These are phyloP conservation scores for Lachancea sp. DNA, from an alignment of 805 yeast genomes.

Conservation along the genomic window DNA sequence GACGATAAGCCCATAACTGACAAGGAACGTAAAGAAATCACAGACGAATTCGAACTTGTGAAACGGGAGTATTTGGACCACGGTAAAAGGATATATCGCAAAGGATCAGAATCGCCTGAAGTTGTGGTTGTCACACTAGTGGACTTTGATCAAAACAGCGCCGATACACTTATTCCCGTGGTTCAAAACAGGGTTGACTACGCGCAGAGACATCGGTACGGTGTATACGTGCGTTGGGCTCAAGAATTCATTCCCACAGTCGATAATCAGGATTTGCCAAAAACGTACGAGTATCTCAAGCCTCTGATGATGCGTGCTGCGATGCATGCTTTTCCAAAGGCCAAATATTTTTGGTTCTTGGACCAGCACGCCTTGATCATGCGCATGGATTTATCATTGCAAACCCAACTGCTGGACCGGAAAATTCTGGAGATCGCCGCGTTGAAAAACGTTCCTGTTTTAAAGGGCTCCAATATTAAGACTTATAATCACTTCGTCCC, in stretches of 20 bases:
- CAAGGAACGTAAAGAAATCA: slow-evolving; percentile 27
- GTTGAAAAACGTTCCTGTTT: slow-evolving; percentile 64
- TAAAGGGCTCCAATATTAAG: slow-evolving; percentile 32
- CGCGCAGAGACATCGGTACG: slow-evolving; percentile 75
- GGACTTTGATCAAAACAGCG: slow-evolving; percentile 62
- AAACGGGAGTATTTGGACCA: slow-evolving; percentile 57
- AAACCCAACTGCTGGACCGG: slow-evolving; percentile 52
- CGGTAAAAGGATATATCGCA: slow-evolving; percentile 46
- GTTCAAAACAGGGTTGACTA: slow-evolving; percentile 86
- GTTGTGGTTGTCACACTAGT: slow-evolving; percentile 72
- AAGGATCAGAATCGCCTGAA: slow-evolving; percentile 42
- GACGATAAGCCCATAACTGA: slow-evolving; percentile 39
- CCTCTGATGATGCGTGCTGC: slow-evolving; percentile 61
- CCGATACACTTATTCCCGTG: slow-evolving; percentile 54
- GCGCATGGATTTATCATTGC: slow-evolving; percentile 58
- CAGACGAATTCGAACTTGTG: slow-evolving; percentile 37
- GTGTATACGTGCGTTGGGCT: slow-evolving; percentile 75
- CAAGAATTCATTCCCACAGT: slow-evolving; percentile 72
- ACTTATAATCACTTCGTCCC: slow-evolving; percentile 60
- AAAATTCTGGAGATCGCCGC: slow-evolving; percentile 57
- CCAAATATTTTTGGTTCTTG: slow-evolving; percentile 86
- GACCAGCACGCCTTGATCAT: slow-evolving; percentile 74
- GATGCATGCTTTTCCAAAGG: slow-evolving; percentile 85
- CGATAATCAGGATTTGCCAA: slow-evolving; percentile 37
- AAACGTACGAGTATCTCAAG: slow-evolving; percentile 22